Conservation (phyloP, 768 basidiomycete genomes). For the Auriculariales sp. region DNA sequence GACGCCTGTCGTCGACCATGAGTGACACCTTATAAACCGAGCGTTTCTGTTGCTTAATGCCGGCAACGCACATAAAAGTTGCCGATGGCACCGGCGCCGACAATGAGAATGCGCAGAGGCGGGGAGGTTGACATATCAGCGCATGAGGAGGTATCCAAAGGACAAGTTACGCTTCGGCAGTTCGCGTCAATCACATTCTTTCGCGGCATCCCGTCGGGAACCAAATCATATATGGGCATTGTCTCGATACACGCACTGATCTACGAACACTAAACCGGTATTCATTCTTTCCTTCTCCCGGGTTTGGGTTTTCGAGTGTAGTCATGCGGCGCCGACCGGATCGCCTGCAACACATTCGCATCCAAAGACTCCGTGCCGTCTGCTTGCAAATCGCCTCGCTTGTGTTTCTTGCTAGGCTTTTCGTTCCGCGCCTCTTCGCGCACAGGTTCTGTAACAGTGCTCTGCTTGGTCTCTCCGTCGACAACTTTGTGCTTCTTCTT, state of each 20-base stretch:
- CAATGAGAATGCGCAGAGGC: slow-evolving; percentile 2
- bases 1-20: too few species aligned
- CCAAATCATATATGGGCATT: too few species aligned
- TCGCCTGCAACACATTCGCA: slow-evolving; percentile 36
- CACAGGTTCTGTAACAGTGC: neutral
- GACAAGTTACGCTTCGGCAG: too few species aligned
- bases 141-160: too few species aligned
- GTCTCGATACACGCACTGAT: too few species aligned
- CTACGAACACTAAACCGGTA: too few species aligned
- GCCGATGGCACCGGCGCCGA: slow-evolving; percentile 17
- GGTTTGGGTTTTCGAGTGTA: neutral
- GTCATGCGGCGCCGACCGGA: slow-evolving; percentile 38
- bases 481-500: slow-evolving; percentile 46
- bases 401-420: slow-evolving; percentile 15
- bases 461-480: slow-evolving; percentile 26
- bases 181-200: too few species aligned
- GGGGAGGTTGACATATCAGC: too few species aligned
- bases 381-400: slow-evolving; percentile 7
- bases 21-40: too few species aligned
- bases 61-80: slow-evolving; percentile 16
- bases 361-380: slow-evolving; percentile 1
- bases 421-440: slow-evolving; percentile 6
- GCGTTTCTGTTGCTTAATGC: slow-evolving; percentile 9
- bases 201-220: too few species aligned
- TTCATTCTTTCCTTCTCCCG: neutral